Percentiles rank a stretch among this genome's conserved stretches.
These are phyloP conservation scores for Davidsoniella australis DNA, from an alignment of 2,329 filamentous ascomycete species.

Conservation along the genomic window DNA sequence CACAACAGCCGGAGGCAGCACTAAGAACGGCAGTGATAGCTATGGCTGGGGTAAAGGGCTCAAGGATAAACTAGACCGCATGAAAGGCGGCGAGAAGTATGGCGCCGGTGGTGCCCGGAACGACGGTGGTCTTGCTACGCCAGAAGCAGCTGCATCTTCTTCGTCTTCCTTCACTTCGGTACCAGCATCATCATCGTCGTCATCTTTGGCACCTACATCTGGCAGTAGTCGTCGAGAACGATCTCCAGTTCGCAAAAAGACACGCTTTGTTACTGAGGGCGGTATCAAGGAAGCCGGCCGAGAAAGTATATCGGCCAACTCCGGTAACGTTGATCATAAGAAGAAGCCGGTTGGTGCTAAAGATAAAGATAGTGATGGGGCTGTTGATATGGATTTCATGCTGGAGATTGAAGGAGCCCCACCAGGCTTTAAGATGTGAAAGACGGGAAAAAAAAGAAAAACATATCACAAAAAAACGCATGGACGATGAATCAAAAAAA, in stretches of 20 bases:
- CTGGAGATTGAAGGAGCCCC: slow-evolving; percentile 12
- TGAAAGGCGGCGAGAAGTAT: slow-evolving; percentile 43
- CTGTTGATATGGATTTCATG: slow-evolving; percentile 9
- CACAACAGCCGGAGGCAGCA: slow-evolving; percentile 16
- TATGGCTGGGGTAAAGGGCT: slow-evolving; percentile 40
- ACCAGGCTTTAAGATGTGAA: slow-evolving; percentile 8
- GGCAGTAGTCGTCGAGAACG: slow-evolving; percentile 13
- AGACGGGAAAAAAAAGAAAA: background rate
- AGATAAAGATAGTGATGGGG: background rate
- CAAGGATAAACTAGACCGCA: slow-evolving; percentile 37
- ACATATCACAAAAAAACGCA: background rate
- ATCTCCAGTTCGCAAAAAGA: slow-evolving; percentile 50
- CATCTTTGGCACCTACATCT: background rate
- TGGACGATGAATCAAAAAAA: background rate
- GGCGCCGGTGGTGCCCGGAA: slow-evolving; percentile 13
- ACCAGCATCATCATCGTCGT: no score
- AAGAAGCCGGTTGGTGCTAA: background rate
- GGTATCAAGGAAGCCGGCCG: slow-evolving; percentile 62
- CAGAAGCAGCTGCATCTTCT: slow-evolving; percentile 17
- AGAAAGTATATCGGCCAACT: slow-evolving; percentile 42
- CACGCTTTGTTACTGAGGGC: slow-evolving; percentile 61
- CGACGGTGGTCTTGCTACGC: slow-evolving; percentile 13
- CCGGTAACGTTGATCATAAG: slow-evolving; percentile 12
- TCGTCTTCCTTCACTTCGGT: no score
- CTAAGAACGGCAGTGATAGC: slow-evolving; percentile 18